Evolutionary conservation across 495 filamentous ascomycete genomes (phyloP).

Genomic region (Oidiodendron maius): DNA sequence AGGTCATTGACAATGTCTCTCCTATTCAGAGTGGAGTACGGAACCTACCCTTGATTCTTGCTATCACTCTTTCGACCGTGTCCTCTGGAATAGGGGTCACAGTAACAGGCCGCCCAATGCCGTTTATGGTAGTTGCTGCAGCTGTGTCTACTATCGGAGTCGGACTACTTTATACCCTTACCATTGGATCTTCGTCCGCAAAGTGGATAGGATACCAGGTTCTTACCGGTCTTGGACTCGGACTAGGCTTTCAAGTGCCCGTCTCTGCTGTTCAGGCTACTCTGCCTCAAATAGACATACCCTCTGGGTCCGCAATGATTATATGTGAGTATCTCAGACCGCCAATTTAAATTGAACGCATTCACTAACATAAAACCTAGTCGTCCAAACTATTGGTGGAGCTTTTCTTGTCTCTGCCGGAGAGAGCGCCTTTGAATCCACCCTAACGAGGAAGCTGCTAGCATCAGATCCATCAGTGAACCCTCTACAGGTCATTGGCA

Average conservation of each 20-base stretch:
- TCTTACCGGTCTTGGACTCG: constrained; percentile 11
- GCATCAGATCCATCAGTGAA: neutral
- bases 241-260: constrained; percentile 17
- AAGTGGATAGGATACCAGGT: constrained; percentile 18
- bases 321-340: constrained; percentile 15
- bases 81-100: constrained; percentile 46
- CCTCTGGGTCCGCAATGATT: constrained; percentile 9
- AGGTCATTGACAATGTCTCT: constrained; percentile 44
- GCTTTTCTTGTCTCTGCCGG: constrained; percentile 56
- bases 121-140: constrained; percentile 7
- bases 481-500: constrained; percentile 29
- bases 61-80: constrained; percentile 41
- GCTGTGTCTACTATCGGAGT: constrained; percentile 20
- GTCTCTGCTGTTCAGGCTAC: constrained; percentile 22
- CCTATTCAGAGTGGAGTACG: constrained; percentile 44
- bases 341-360: no score
- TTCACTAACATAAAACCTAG: no score
- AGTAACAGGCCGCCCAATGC: constrained; percentile 56
- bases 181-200: neutral
- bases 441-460: constrained; percentile 36
- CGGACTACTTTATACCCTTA: constrained; percentile 29
- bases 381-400: constrained; percentile 39
- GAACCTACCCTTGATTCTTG: constrained; percentile 45
- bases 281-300: constrained; percentile 43
- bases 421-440: constrained; percentile 53